Evolutionary conservation across 2,329 filamentous ascomycete genomes (phyloP).

Genomic region (Purpureocillium takamizusanense): DNA sequence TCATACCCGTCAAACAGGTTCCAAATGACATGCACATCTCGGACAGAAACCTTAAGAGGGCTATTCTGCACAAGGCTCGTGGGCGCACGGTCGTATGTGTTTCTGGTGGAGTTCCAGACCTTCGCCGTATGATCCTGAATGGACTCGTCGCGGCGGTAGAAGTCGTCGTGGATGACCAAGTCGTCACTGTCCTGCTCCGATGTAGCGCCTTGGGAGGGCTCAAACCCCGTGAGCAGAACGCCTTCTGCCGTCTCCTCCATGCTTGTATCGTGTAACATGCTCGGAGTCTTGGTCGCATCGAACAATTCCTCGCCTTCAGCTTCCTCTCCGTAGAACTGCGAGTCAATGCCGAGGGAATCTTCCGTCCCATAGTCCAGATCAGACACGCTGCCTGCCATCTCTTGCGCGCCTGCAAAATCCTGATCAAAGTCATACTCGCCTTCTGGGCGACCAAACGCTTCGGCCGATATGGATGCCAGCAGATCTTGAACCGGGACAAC

Average conservation of each 20-base stretch:
- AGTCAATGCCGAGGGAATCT: slow-evolving; percentile 26
- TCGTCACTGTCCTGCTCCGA: slow-evolving; percentile 42
- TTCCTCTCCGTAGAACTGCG: slow-evolving; percentile 39
- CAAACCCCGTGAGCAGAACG: slow-evolving; percentile 23
- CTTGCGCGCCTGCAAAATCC: slow-evolving; percentile 48
- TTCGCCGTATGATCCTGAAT: slow-evolving; percentile 56
- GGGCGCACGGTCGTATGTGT: slow-evolving; percentile 62
- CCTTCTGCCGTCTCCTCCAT: slow-evolving; percentile 28
- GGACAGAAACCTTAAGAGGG: slow-evolving; percentile 68
- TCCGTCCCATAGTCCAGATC: slow-evolving; percentile 21
- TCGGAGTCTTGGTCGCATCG: slow-evolving; percentile 29
- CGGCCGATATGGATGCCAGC: slow-evolving; percentile 80
- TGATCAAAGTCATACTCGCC: slow-evolving; percentile 55
- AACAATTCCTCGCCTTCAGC: slow-evolving; percentile 37
- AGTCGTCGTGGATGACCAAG: slow-evolving; percentile 69
- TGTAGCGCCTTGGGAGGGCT: slow-evolving; percentile 14
- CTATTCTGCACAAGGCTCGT: slow-evolving; percentile 52
- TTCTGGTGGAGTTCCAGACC: slow-evolving; percentile 70
- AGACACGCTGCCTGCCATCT: slow-evolving; percentile 32
- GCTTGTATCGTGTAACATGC: slow-evolving; percentile 16
- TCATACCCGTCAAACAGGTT: slow-evolving; percentile 97
- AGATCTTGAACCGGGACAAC: slow-evolving; percentile 81
- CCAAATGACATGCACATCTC: slow-evolving; percentile 92
- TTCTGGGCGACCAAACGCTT: slow-evolving; percentile 61
- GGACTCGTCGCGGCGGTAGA: slow-evolving; percentile 57